These are phyloP conservation scores for Fusarium fujikuroi DNA, from an alignment of 2,329 filamentous ascomycete species.

Conservation along the genomic window DNA sequence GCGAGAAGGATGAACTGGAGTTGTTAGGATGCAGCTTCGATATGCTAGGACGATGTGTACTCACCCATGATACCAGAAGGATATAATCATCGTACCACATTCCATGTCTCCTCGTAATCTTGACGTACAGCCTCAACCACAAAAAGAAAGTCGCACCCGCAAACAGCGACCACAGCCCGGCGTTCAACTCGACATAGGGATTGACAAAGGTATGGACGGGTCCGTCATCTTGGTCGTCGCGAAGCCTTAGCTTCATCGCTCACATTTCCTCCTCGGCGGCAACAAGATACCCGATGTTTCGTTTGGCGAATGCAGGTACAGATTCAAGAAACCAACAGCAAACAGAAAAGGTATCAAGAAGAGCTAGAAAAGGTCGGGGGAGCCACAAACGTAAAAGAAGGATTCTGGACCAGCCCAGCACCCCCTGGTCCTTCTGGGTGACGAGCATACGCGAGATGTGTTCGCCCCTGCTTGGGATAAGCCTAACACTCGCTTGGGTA, in stretches of 20 bases:
- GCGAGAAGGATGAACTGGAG: slow-evolving; percentile 54
- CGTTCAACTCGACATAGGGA: slow-evolving; percentile 47
- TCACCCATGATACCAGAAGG: slow-evolving; percentile 51
- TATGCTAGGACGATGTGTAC: slow-evolving; percentile 6
- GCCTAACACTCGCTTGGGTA: neutral
- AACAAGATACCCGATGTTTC: slow-evolving; percentile 4
- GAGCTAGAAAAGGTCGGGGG: neutral
- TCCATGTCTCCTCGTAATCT: slow-evolving; percentile 49
- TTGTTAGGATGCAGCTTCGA: neutral
- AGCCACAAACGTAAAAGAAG: slow-evolving; percentile 26
- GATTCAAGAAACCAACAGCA: slow-evolving; percentile 1
- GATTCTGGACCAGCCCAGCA: neutral
- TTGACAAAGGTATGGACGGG: slow-evolving; percentile 44
- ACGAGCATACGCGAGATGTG: neutral
- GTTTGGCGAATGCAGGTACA: neutral
- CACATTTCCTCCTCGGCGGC: slow-evolving; percentile 25
- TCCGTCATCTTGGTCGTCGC: slow-evolving; percentile 37
- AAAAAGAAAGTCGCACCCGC: slow-evolving; percentile 47
- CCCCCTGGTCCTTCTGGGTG: slow-evolving; percentile 6
- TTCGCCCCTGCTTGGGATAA: neutral
- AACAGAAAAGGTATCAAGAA: slow-evolving; percentile 3
- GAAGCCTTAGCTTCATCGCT: slow-evolving; percentile 39
- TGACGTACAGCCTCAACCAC: slow-evolving; percentile 49
- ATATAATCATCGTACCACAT: slow-evolving; percentile 55
- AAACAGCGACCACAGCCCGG: slow-evolving; percentile 50